Evolutionary conservation across 352 stramenopile genomes (phyloP).

Genomic region (Globisporangium apiculatum): DNA sequence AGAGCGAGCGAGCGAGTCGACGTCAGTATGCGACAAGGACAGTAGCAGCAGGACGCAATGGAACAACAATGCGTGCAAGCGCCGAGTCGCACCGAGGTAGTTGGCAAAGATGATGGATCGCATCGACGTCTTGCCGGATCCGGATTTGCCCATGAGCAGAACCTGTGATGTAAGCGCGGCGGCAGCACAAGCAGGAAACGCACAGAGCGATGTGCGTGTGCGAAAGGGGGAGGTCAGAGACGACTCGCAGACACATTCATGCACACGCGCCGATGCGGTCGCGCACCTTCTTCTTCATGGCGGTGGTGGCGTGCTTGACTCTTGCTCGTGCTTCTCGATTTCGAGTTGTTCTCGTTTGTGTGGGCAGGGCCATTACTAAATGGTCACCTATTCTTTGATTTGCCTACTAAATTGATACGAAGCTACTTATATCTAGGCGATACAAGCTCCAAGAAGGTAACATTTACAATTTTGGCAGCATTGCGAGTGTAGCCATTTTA

Average conservation of each 20-base stretch:
- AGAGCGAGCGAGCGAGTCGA: background rate
- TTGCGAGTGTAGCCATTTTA: background rate
- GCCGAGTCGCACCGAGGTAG: constrained; percentile 87
- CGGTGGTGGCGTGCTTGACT: background rate
- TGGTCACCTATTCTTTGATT: background rate
- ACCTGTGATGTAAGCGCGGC: constrained; percentile 45
- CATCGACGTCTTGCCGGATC: constrained; percentile 99
- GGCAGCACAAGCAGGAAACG: background rate
- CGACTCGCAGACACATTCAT: background rate
- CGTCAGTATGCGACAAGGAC: background rate
- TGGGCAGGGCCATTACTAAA: background rate
- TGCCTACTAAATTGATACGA: background rate
- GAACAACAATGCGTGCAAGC: too few species aligned
- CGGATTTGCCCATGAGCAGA: constrained; percentile 94
- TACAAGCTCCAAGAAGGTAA: too few species aligned
- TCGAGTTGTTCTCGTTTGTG: background rate
- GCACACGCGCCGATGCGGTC: too few species aligned
- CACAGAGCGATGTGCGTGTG: background rate
- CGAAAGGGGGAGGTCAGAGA: background rate
- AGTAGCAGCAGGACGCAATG: background rate
- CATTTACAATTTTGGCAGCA: too few species aligned
- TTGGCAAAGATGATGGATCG: constrained; percentile 99
- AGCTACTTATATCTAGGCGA: too few species aligned
- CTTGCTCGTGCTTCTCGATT: too few species aligned
- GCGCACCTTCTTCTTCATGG: background rate